A percentile compares a stretch with the other conserved stretches of the same genome.
phyloP scores from a whole-genome alignment of 2,329 filamentous ascomycete genomes.

The Colletotrichum lindemuthianum region DNA sequence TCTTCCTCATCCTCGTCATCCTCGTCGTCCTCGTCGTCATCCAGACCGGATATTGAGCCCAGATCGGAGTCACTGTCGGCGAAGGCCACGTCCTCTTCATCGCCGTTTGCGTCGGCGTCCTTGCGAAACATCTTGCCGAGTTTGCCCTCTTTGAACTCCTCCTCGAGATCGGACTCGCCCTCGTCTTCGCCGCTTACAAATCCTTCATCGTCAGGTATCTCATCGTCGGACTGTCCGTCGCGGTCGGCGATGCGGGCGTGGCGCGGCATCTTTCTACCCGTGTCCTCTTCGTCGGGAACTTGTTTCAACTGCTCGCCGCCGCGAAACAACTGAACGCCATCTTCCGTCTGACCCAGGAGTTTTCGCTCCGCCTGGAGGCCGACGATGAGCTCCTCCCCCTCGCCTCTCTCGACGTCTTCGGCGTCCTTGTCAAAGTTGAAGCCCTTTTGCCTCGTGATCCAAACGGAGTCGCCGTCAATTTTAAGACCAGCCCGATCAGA shows the following conservation, averaged over 20 bases:
- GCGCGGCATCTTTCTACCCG: conserved; percentile 69
- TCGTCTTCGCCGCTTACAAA: conserved; percentile 65
- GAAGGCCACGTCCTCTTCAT: conserved; percentile 82
- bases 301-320: conserved; percentile 76
- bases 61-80: conserved; percentile 98
- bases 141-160: conserved; percentile 68
- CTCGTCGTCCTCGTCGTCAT: conserved; percentile 56
- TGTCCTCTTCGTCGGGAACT: conserved; percentile 63
- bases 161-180: conserved; percentile 61
- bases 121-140: conserved; percentile 70
- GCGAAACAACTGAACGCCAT: conserved; percentile 86
- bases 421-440: conserved; percentile 78
- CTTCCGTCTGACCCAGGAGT: conserved; percentile 82
- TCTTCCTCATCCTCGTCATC: conserved; percentile 60
- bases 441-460: conserved; percentile 77
- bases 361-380: conserved; percentile 84
- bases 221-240: conserved; percentile 60
- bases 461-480: conserved; percentile 97
- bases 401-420: conserved; percentile 80
- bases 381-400: conserved; percentile 95
- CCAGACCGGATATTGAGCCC: conserved; percentile 78
- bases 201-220: conserved; percentile 61
- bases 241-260: conserved; percentile 66
- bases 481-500: conserved; percentile 95
- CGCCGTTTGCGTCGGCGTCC: conserved; percentile 59